Evolutionary conservation across 2,329 filamentous ascomycete species (phyloP), one percentile per base, ranked within the genome.

Genomic region (Verticillium tricorpus): DNA sequence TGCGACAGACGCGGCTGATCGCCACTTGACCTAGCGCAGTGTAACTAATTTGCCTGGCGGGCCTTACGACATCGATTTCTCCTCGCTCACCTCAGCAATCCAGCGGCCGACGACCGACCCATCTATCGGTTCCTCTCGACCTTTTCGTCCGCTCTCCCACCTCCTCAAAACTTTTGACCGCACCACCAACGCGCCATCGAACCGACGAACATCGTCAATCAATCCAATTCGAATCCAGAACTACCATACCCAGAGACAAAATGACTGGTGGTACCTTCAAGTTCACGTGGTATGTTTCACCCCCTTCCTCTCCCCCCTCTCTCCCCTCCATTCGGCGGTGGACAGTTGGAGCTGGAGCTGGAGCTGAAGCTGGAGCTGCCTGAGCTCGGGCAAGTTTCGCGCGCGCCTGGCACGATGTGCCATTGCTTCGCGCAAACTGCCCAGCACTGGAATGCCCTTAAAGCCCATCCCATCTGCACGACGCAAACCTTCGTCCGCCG

Each of bases 241-340:
- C 28, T 28, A 28, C 28, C 25, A 58, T 25, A n/a, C 57, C 7
- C 37, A 58, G 37, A 58, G 22, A 31, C 57, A 50, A 58, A 58
- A 28, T 39, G 57, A 39, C 57, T 50, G 19, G 57, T n/a, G 22
- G 45, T 31, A 25, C 60, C 57, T 66, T 65, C 61, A 66, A 65
- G 35, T 66, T 66, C 35, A 65, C 56, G 57, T 66, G 64, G 64
- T 66, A 65, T 57, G 64, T 57, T 39, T 59, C 22, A 58, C 56
- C 12, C 54, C 15, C 31, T 31, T 59, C 54, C 25, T 8, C 50
- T 56, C 17, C 22, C 32, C 14, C 17, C 6, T 15, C 28, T 17
- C 54, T 35, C 61, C 14, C 59, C 19, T 35, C 61, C 15, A 19
- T 57, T 57, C 28, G 19, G 50, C 60, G n/a, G 45, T 34, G 32